Evolutionary conservation across 768 basidiomycete genomes (phyloP), one percentile per base, ranked within the genome.

Genomic region (Xerocomus potaroensis): DNA sequence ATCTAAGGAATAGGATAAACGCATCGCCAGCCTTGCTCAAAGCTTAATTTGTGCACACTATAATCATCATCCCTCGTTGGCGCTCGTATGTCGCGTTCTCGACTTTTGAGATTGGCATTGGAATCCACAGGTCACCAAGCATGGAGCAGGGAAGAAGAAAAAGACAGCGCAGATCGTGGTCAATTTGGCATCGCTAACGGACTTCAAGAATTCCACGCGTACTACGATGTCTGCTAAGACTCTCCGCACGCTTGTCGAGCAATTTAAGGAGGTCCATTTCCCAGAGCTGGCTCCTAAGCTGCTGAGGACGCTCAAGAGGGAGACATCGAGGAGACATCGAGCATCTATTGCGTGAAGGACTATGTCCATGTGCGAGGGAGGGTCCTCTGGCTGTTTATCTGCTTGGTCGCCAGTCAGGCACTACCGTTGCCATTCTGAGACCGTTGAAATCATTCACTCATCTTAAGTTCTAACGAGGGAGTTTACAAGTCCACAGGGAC

Each of bases 21-120:
- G 96, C 94, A 0, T 70, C 98, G 42, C 70, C 83, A n/a, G 78
- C 87, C 0, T 73, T 99, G 41, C 74, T 98, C 48, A 91, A 91
- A 65, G 97, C 90, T 10, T 91, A 93, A 4, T 99, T 98, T 71
- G 87, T 91, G 70, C 96, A n/a, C n/a, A 99, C 62, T 97, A 96
- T 60, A 94, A 98, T 54, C 96, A 98, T 55, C 88, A 95, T 46
- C 94, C 96, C 1, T 97, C 95, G 4, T 72, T 99, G 8, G 96
- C 96, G 15, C 67, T 99, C 59, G 90, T 92, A 48, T 56, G 84
- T 67, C 19, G 42, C 37, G 7, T 38, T 24, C 1, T 15, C 8
- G 5, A 11, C n/a, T 22, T 10, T 15, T 39, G 36, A 37, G 9
- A 53, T 35, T 7, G 9, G 33, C 8, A 6, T 22, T 11, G 5